Percentiles rank a stretch among this genome's conserved stretches.
These are phyloP conservation scores for Penicillium sp. DNA, from an alignment of 2,329 filamentous ascomycete species.

Conservation along the genomic window DNA sequence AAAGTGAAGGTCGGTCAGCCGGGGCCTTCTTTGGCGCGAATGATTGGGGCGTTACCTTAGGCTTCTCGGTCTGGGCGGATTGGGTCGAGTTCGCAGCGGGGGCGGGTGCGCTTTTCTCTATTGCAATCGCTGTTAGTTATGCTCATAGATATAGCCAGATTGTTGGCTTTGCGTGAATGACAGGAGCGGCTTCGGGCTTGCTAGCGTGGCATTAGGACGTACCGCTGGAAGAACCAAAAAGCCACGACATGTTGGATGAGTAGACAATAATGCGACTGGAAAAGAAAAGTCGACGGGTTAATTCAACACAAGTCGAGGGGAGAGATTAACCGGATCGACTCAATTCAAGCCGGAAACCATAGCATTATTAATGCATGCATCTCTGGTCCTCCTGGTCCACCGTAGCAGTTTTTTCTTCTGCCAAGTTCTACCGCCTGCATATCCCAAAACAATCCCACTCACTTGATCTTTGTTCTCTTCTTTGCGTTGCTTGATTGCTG, in stretches of 20 bases:
- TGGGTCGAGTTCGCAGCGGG: conserved; percentile 17
- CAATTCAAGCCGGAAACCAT: conserved; percentile 1
- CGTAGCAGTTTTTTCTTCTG: conserved; percentile 22
- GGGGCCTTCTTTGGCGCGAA: neutral
- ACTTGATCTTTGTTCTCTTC: conserved; percentile 8
- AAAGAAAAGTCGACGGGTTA: neutral
- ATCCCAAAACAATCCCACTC: conserved; percentile 15
- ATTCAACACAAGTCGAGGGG: no score
- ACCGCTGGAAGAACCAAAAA: conserved; percentile 35
- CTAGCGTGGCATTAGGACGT: conserved; percentile 11
- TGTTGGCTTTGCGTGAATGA: no score
- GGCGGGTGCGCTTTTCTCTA: conserved; percentile 21
- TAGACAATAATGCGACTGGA: neutral
- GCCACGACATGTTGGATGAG: conserved; percentile 30
- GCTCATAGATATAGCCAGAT: conserved; percentile 5
- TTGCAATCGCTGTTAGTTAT: conserved; percentile 8
- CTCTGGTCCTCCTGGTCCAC: conserved; percentile 16
- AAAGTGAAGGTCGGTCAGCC: conserved; percentile 3
- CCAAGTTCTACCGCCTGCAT: no score
- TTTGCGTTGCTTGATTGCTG: conserved; percentile 3
- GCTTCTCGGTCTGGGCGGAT: conserved; percentile 31
- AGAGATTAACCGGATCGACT: conserved; percentile 3
- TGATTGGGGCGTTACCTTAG: conserved; percentile 30
- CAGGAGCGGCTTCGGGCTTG: neutral
- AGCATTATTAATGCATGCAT: conserved; percentile 22